Conservation (phyloP, 495 filamentous ascomycete genomes). For the Penicillium psychrofluorescens region DNA sequence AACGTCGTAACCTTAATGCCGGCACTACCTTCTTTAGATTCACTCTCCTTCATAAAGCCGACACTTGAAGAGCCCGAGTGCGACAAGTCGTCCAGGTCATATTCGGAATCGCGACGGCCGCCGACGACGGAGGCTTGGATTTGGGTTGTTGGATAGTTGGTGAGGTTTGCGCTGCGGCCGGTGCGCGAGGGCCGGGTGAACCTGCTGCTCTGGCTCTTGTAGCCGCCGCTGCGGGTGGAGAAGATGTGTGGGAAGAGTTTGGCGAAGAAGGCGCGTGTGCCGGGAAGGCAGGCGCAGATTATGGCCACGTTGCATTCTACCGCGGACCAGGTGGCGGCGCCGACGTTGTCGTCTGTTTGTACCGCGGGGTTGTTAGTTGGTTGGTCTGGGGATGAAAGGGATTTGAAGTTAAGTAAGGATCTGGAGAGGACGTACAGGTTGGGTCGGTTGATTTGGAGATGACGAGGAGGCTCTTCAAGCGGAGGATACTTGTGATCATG, state of each 20-base stretch:
- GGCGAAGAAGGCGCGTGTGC: constrained; percentile 42
- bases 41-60: constrained; percentile 2
- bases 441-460: constrained; percentile 37
- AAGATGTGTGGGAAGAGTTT: constrained; percentile 28
- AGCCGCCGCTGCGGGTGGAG: constrained; percentile 23
- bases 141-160: constrained; percentile 12
- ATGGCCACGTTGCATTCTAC: constrained; percentile 52
- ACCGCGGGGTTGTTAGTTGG: background rate
- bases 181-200: constrained; percentile 11
- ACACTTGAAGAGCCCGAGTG: constrained; percentile 2
- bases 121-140: constrained; percentile 19
- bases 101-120: constrained; percentile 6
- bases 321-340: constrained; percentile 49
- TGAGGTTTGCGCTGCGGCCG: constrained; percentile 9
- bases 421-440: constrained; percentile 27
- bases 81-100: constrained; percentile 14
- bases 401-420: background rate
- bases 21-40: background rate
- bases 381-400: background rate
- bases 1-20: constrained; percentile 29
- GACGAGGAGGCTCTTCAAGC: constrained; percentile 39
- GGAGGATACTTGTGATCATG: constrained; percentile 47
- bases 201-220: constrained; percentile 8
- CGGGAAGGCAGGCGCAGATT: constrained; percentile 51
- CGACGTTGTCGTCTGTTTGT: constrained; percentile 40